Base-by-base conservation (phyloP, 176 grass and related monocot genomes). In the Lolium rigidum region DNA sequence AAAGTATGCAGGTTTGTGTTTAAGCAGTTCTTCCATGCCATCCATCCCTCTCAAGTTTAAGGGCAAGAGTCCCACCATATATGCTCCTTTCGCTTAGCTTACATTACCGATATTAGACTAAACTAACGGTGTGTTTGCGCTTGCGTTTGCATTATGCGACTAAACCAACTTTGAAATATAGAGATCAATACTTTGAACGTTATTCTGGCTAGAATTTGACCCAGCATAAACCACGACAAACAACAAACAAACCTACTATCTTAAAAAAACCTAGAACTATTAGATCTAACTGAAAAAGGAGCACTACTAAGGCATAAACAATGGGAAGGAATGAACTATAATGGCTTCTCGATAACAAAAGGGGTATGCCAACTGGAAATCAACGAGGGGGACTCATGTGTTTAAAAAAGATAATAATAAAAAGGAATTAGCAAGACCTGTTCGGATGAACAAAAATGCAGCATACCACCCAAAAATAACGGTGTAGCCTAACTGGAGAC, bases 401-500 rank as follows among this genome's bases (percentile, higher is more conserved):
- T 51, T 51, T 51, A 12, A 51, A 15, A 51, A 51, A 51, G 4
- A 26, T 6, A 44, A 73, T 4, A 74, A 2, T n/a, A 74, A 59
- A 78, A 80, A 59, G 18, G 62, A 80, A 82, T 79, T 64, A 75
- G 62, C 28, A 8, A 76, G 9, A 98, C 96, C 96, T 94, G 96
- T 98, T 69, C 93, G 87, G 63, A 92, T 94, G 84, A 95, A 98
- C 38, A 98, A 84, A 92, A 98, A 98, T 80, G 93, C 80, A 51
- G 93, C 93, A 59, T 95, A 98, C 96, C 96, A 98, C 73, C 96
- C 96, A 86, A 98, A 98, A 67, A 92, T 85, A 63, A 98, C 84
- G 62, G 96, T 98, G 88, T 98, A 98, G 64, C 96, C 90, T 89
- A 98, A 84, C 70, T 98, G 96, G 68, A 98, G 12, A 76, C 96